Conservation (phyloP, 257 asterid genomes). For the Capsicum pubescens region DNA sequence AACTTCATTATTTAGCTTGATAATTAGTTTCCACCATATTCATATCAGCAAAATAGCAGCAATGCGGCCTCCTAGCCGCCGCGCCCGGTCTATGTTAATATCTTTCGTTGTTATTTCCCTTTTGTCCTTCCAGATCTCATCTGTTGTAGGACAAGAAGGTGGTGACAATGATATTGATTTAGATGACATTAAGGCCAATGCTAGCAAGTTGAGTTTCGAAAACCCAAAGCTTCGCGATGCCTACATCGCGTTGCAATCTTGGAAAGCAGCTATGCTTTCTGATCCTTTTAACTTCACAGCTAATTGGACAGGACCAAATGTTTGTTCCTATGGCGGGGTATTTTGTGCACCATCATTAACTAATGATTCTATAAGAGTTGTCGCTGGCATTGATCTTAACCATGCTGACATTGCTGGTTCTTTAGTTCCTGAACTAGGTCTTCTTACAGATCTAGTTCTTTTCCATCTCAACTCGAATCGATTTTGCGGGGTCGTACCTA, state of each 20-base stretch:
- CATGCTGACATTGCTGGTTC: slow-evolving; percentile 80
- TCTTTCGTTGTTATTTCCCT: background rate
- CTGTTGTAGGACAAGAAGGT: slow-evolving; percentile 34
- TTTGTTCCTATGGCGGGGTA: slow-evolving; percentile 66
- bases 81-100: background rate
- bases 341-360: slow-evolving; percentile 53
- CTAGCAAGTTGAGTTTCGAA: slow-evolving; percentile 44
- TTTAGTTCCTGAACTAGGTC: slow-evolving; percentile 66
- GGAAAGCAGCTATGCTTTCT: slow-evolving; percentile 70
- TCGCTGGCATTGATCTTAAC: slow-evolving; percentile 78
- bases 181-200: slow-evolving; percentile 30
- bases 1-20: background rate
- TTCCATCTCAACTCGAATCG: slow-evolving; percentile 73
- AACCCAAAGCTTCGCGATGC: slow-evolving; percentile 61
- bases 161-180: slow-evolving; percentile 32
- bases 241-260: slow-evolving; percentile 67
- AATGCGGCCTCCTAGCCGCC: slow-evolving; percentile 30
- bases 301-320: slow-evolving; percentile 64
- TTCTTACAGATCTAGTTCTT: slow-evolving; percentile 64
- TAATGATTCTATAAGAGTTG: slow-evolving; percentile 53
- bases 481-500: slow-evolving; percentile 68
- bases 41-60: background rate
- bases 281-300: slow-evolving; percentile 71
- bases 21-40: background rate
- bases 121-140: slow-evolving; percentile 41